A percentile compares a stretch with the other conserved stretches of the same genome.
phyloP scores from a whole-genome alignment of 805 yeast genomes.

The Priceomyces castillae region DNA sequence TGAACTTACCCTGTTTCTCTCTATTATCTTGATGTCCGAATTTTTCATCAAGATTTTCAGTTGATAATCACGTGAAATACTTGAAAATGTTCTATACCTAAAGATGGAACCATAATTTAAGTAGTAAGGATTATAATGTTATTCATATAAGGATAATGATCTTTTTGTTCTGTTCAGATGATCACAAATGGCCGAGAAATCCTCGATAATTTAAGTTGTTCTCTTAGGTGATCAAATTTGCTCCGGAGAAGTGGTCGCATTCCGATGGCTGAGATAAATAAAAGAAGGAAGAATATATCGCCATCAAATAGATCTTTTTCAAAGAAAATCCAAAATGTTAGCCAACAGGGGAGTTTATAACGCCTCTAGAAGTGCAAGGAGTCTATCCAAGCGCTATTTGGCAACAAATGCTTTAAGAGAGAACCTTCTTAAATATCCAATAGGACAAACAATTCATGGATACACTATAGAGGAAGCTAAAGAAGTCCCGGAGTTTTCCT shows the following conservation, averaged over 20 bases:
- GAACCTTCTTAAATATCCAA: slow-evolving; percentile 48
- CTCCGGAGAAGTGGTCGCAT: background rate
- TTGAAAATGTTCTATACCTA: too few relatives aligned
- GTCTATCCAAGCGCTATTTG: slow-evolving; percentile 1
- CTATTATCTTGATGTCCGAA: background rate
- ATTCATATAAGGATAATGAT: too few relatives aligned
- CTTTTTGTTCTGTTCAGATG: too few relatives aligned
- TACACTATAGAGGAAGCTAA: slow-evolving; percentile 61
- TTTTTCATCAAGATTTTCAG: background rate
- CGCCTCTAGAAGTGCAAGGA: background rate
- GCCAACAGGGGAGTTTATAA: background rate
- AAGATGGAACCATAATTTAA: too few relatives aligned
- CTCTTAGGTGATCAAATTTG: too few relatives aligned
- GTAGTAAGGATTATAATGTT: too few relatives aligned
- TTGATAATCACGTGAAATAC: background rate
- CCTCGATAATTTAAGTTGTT: too few relatives aligned
- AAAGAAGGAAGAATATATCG: background rate
- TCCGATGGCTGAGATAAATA: background rate
- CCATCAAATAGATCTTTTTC: background rate
- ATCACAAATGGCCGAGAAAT: too few relatives aligned
- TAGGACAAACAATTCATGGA: slow-evolving; percentile 64
- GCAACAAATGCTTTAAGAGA: slow-evolving; percentile 4
- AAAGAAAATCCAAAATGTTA: background rate
- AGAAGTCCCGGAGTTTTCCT: slow-evolving; percentile 76
- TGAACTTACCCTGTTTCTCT: background rate